A percentile compares a stretch with the other conserved stretches of the same genome.
These are phyloP conservation scores for Saccharata proteae DNA, from an alignment of 2,329 filamentous ascomycete genomes.

Conservation along the genomic window DNA sequence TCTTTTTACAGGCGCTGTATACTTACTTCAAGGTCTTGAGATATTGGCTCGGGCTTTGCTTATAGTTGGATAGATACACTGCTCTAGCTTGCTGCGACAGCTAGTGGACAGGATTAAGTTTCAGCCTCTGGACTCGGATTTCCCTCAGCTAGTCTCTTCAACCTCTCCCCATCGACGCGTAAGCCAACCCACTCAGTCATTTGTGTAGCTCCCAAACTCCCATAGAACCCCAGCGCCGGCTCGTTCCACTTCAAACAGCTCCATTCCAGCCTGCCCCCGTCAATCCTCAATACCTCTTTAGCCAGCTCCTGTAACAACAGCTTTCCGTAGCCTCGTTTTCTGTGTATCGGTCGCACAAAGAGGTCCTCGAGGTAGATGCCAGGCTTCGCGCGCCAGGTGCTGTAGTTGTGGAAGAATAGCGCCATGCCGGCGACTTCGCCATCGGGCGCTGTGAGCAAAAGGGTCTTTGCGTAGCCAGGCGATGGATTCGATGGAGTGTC, in stretches of 20 bases:
- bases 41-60: too few species aligned
- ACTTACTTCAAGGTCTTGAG: too few species aligned
- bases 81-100: too few species aligned
- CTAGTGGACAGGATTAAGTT: too few species aligned
- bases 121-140: background rate
- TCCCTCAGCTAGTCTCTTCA: conserved; percentile 40
- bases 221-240: conserved; percentile 79
- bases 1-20: too few species aligned
- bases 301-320: conserved; percentile 63
- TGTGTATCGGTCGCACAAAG: conserved; percentile 60
- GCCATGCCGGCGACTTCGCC: conserved; percentile 59
- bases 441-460: conserved; percentile 42
- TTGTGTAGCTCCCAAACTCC: conserved; percentile 46
- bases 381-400: conserved; percentile 76
- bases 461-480: conserved; percentile 60
- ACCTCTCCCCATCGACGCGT: conserved; percentile 55
- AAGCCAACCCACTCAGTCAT: conserved; percentile 65
- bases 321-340: conserved; percentile 71
- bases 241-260: conserved; percentile 87
- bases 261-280: conserved; percentile 75
- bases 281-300: conserved; percentile 61
- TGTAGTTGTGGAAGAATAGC: conserved; percentile 91
- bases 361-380: conserved; percentile 92
- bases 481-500: conserved; percentile 24
- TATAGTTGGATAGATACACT: too few species aligned